Evolutionary conservation across 257 asterid species (phyloP).

Genomic region (Vinca minor): DNA sequence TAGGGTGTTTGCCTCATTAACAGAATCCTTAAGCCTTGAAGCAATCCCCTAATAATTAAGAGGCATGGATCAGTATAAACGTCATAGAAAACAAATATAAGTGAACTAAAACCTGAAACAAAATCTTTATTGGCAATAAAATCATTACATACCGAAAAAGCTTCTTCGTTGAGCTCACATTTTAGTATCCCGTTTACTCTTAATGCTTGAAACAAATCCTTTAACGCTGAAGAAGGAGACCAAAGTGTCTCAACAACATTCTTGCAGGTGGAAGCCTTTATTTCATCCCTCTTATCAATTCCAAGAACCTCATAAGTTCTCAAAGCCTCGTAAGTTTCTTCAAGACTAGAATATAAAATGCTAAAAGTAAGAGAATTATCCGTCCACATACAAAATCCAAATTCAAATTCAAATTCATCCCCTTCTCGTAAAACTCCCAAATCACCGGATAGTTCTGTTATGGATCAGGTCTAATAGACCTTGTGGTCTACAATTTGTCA

Average conservation of each 20-base stretch:
- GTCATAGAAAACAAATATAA: slow-evolving; percentile 1
- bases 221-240: slow-evolving; percentile 47
- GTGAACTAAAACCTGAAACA: background rate
- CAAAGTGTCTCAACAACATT: slow-evolving; percentile 47
- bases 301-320: slow-evolving; percentile 79
- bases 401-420: too few species aligned
- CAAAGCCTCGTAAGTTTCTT: slow-evolving; percentile 73
- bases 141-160: slow-evolving; percentile 40
- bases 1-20: slow-evolving; percentile 51
- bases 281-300: slow-evolving; percentile 44
- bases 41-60: slow-evolving; percentile 42
- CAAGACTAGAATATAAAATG: slow-evolving; percentile 42
- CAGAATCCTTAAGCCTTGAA: slow-evolving; percentile 51
- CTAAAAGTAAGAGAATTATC: background rate
- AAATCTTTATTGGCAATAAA: slow-evolving; percentile 9
- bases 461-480: too few species aligned
- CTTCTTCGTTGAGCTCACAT: slow-evolving; percentile 54
- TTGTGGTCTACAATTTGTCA: too few species aligned
- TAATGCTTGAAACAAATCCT: slow-evolving; percentile 65
- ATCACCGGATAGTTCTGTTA: too few species aligned
- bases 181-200: slow-evolving; percentile 58
- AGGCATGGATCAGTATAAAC: background rate
- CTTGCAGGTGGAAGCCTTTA: slow-evolving; percentile 46
- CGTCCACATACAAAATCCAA: background rate
- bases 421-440: too few species aligned